These are phyloP conservation scores for Heliosperma pusillum DNA, from an alignment of 148 eudicot genomes.

Conservation along the genomic window DNA sequence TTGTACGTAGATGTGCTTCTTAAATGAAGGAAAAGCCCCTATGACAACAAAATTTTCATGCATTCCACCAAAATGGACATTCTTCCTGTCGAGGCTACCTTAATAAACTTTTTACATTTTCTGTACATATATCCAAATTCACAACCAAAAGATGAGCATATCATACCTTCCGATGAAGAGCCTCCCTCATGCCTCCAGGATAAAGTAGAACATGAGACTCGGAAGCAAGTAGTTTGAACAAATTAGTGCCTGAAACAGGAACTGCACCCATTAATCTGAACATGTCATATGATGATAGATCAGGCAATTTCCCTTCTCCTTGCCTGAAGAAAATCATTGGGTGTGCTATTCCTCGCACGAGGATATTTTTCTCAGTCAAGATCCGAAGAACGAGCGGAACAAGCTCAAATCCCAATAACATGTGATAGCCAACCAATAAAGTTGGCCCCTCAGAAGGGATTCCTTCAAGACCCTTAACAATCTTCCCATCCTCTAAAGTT, in stretches of 20 bases:
- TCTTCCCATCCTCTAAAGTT: conserved; percentile 59
- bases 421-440: conserved; percentile 69
- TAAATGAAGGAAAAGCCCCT: background rate
- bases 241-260: conserved; percentile 59
- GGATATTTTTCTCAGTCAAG: conserved; percentile 43
- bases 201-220: conserved; percentile 70
- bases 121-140: background rate
- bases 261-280: conserved; percentile 59
- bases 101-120: too few species aligned
- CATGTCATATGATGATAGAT: conserved; percentile 33
- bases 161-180: conserved; percentile 74
- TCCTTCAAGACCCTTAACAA: conserved; percentile 64
- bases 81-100: background rate
- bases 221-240: conserved; percentile 49
- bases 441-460: conserved; percentile 77
- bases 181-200: conserved; percentile 87
- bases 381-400: conserved; percentile 39
- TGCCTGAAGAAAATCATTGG: conserved; percentile 56
- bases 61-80: background rate
- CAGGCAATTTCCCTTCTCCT: conserved; percentile 38
- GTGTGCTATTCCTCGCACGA: conserved; percentile 64
- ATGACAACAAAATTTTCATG: background rate
- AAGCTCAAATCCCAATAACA: conserved; percentile 61
- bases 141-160: background rate
- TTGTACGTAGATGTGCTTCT: too few species aligned